A percentile compares a stretch with the other conserved stretches of the same genome.
Evolutionary conservation across 106 monocot genomes (phyloP).

Genomic region (Agapanthus africanus): DNA sequence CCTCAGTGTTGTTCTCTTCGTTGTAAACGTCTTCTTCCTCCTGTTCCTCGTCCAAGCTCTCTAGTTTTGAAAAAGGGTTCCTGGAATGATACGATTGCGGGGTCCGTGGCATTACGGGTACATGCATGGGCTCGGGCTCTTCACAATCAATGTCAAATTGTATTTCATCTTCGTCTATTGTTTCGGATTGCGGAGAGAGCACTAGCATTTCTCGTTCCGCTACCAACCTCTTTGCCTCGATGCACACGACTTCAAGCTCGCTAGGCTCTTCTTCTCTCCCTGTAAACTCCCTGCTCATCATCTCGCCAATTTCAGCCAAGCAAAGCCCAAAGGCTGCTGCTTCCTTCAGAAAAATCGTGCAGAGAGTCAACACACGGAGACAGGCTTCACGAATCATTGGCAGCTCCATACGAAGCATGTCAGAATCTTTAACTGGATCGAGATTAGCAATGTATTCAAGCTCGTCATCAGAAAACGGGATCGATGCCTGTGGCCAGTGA

Average conservation of each 20-base stretch:
- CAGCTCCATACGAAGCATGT: slow-evolving; percentile 57
- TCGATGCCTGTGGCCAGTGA: slow-evolving; percentile 91
- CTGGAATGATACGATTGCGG: slow-evolving; percentile 1
- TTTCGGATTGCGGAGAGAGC: slow-evolving; percentile 10
- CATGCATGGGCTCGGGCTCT: slow-evolving; percentile 7
- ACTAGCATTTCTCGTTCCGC: slow-evolving; percentile 21
- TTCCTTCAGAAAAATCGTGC: slow-evolving; percentile 67
- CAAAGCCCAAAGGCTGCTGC: slow-evolving; percentile 56
- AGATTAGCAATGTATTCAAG: slow-evolving; percentile 75
- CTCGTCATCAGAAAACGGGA: slow-evolving; percentile 89
- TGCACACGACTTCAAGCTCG: slow-evolving; percentile 61
- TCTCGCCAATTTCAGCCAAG: slow-evolving; percentile 68
- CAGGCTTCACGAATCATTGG: slow-evolving; percentile 86
- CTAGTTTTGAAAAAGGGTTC: slow-evolving; percentile 31
- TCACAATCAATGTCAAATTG: slow-evolving; percentile 37
- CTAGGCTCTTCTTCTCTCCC: slow-evolving; percentile 64
- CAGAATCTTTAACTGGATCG: slow-evolving; percentile 57
- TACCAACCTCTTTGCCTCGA: slow-evolving; percentile 46
- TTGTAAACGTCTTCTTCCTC: slow-evolving; percentile 10
- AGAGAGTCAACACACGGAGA: slow-evolving; percentile 59
- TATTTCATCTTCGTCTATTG: slow-evolving; percentile 25
- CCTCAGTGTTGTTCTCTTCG: background rate
- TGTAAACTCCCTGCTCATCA: slow-evolving; percentile 72
- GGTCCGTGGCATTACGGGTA: background rate
- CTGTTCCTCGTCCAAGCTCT: slow-evolving; percentile 20